Evolutionary conservation across 2,329 filamentous ascomycete species (phyloP).

Genomic region (Lasiodiplodia sp.): DNA sequence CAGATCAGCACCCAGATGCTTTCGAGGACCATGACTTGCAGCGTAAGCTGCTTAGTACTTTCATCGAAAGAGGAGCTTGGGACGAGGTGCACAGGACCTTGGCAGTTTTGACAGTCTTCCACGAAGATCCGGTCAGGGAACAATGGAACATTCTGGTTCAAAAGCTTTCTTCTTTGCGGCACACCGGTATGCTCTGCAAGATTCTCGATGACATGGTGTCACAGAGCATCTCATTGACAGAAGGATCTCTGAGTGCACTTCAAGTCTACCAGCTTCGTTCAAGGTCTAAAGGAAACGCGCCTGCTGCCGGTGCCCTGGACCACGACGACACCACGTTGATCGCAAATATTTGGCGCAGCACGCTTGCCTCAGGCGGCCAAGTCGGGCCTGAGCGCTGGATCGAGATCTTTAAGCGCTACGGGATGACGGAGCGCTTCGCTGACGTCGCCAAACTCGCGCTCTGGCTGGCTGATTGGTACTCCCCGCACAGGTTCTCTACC

Average conservation of each 20-base stretch:
- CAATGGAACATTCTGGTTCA: slow-evolving; percentile 58
- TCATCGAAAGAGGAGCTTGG: slow-evolving; percentile 60
- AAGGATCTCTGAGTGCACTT: slow-evolving; percentile 54
- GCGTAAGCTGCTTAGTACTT: slow-evolving; percentile 60
- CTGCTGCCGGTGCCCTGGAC: not conserved
- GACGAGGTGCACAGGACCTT: slow-evolving; percentile 63
- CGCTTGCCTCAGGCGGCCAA: slow-evolving; percentile 54
- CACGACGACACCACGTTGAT: slow-evolving; percentile 53
- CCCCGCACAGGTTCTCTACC: not conserved
- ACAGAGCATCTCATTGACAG: slow-evolving; percentile 51
- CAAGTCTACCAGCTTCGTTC: slow-evolving; percentile 37
- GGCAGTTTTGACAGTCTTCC: slow-evolving; percentile 58
- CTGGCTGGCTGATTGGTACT: slow-evolving; percentile 57
- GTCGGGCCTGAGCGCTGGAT: slow-evolving; percentile 59
- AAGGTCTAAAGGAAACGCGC: slow-evolving; percentile 17
- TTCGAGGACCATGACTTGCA: slow-evolving; percentile 65
- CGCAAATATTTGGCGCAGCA: slow-evolving; percentile 55
- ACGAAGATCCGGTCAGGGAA: slow-evolving; percentile 44
- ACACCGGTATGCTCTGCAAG: slow-evolving; percentile 38
- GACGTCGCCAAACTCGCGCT: slow-evolving; percentile 60
- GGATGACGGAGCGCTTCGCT: slow-evolving; percentile 61
- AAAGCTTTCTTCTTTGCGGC: slow-evolving; percentile 41
- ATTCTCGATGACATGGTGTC: slow-evolving; percentile 60
- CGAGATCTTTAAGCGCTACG: slow-evolving; percentile 66
- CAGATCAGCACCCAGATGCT: slow-evolving; percentile 70